Evolutionary conservation across 2,329 filamentous ascomycete species (phyloP).

Genomic region (Ophiobolus disseminans): DNA sequence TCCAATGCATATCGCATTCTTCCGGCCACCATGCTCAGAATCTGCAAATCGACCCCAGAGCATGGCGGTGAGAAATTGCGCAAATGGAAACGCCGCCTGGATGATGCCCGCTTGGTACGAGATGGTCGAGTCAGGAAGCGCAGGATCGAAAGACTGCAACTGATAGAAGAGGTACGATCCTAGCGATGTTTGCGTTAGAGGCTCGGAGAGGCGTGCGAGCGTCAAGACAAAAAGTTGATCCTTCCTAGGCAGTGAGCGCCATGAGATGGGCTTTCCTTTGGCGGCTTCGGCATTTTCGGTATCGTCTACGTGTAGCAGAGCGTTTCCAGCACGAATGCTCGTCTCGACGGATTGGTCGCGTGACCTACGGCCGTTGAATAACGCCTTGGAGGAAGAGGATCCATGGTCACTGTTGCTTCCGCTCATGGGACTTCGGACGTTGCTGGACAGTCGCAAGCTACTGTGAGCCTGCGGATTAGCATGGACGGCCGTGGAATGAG

Average conservation of each 20-base stretch:
- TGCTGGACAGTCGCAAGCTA: not conserved
- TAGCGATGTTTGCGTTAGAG: slow-evolving; percentile 73
- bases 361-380: not conserved
- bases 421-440: slow-evolving; percentile 4
- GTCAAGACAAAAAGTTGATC: slow-evolving; percentile 79
- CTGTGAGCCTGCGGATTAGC: slow-evolving; percentile 3
- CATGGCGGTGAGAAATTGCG: slow-evolving; percentile 83
- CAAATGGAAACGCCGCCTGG: slow-evolving; percentile 79
- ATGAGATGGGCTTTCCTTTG: slow-evolving; percentile 64
- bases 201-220: slow-evolving; percentile 80
- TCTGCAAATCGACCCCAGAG: slow-evolving; percentile 78
- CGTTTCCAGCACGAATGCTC: slow-evolving; percentile 22
- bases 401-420: slow-evolving; percentile 6
- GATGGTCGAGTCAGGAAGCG: slow-evolving; percentile 67
- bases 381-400: too few species aligned
- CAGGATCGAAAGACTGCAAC: slow-evolving; percentile 76
- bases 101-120: slow-evolving; percentile 79
- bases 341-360: slow-evolving; percentile 31
- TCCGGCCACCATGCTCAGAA: slow-evolving; percentile 70
- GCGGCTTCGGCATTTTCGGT: slow-evolving; percentile 29
- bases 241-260: slow-evolving; percentile 77
- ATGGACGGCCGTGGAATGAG: not conserved
- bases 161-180: slow-evolving; percentile 85
- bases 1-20: slow-evolving; percentile 79
- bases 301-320: slow-evolving; percentile 26